A percentile compares a stretch with the other conserved stretches of the same genome.
phyloP scores from a whole-genome alignment of 768 basidiomycete species.

The Calvatia gigantea region DNA sequence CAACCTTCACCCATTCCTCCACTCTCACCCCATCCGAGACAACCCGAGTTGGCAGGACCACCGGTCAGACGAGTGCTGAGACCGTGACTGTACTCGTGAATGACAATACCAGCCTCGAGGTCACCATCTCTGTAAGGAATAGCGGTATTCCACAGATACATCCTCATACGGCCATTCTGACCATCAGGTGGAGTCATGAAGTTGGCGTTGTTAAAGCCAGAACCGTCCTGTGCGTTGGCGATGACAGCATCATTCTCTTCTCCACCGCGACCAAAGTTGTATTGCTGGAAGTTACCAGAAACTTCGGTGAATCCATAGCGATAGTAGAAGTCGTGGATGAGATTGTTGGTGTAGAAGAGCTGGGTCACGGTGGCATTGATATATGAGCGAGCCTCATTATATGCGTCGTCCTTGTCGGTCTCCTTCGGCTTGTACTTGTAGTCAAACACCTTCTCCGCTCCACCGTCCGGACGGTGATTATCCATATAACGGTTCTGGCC shows the following conservation, averaged over 20 bases:
- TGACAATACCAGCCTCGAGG: constrained; percentile 94
- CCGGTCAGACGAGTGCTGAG: constrained; percentile 93
- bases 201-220: constrained; percentile 90
- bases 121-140: constrained; percentile 93
- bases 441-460: constrained; percentile 54
- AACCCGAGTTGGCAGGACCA: constrained; percentile 88
- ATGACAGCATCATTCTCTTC: constrained; percentile 87
- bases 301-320: constrained; percentile 86
- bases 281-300: constrained; percentile 95
- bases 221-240: constrained; percentile 93
- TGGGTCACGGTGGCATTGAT: constrained; percentile 87
- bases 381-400: constrained; percentile 73
- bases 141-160: constrained; percentile 95
- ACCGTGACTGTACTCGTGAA: constrained; percentile 87
- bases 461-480: constrained; percentile 80
- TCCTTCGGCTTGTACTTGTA: constrained; percentile 71
- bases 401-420: constrained; percentile 51
- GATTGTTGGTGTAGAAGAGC: constrained; percentile 83
- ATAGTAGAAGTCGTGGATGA: constrained; percentile 82
- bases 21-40: constrained; percentile 92
- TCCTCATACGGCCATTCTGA: constrained; percentile 88
- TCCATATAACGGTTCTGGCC: constrained; percentile 60
- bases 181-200: constrained; percentile 87
- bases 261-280: constrained; percentile 93
- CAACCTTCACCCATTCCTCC: constrained; percentile 99